Conservation (phyloP, 2,329 filamentous ascomycete species). For the Thelonectria olida region DNA sequence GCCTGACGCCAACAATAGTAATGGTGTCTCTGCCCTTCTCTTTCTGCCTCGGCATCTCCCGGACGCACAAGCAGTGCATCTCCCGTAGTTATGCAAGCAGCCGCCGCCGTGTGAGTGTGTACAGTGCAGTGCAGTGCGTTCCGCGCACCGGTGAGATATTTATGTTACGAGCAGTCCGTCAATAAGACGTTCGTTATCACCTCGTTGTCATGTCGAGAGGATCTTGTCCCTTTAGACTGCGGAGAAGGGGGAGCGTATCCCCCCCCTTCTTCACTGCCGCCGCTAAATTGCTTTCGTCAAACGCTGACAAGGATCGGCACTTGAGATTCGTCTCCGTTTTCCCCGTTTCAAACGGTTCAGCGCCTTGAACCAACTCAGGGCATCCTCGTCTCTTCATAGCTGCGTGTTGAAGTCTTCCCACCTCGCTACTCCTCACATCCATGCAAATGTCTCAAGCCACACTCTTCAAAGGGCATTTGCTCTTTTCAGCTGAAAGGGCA, state of each 20-base stretch:
- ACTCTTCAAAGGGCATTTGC: background rate
- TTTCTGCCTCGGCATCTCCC: background rate
- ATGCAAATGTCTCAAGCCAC: background rate
- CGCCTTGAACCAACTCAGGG: background rate
- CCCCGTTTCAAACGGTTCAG: background rate
- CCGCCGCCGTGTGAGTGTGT: background rate
- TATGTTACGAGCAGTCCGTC: too few species aligned
- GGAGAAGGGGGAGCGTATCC: background rate
- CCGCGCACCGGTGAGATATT: slow-evolving; percentile 4
- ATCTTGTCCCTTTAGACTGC: slow-evolving; percentile 6
- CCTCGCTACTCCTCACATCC: too few species aligned
- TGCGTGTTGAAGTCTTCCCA: too few species aligned
- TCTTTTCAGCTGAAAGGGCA: slow-evolving; percentile 10
- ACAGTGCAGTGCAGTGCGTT: too few species aligned
- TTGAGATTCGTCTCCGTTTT: background rate
- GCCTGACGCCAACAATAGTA: background rate
- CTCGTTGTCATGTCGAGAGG: background rate
- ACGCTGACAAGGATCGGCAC: background rate
- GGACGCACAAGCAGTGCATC: too few species aligned
- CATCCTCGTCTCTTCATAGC: too few species aligned
- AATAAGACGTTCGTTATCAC: too few species aligned
- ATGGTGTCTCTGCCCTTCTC: background rate
- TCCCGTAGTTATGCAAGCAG: too few species aligned
- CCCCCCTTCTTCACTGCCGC: background rate
- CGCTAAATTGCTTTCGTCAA: background rate